A percentile compares a stretch with the other conserved stretches of the same genome.
phyloP scores from a whole-genome alignment of 192 early-diverging fungal species.

The Coemansia sp. region DNA sequence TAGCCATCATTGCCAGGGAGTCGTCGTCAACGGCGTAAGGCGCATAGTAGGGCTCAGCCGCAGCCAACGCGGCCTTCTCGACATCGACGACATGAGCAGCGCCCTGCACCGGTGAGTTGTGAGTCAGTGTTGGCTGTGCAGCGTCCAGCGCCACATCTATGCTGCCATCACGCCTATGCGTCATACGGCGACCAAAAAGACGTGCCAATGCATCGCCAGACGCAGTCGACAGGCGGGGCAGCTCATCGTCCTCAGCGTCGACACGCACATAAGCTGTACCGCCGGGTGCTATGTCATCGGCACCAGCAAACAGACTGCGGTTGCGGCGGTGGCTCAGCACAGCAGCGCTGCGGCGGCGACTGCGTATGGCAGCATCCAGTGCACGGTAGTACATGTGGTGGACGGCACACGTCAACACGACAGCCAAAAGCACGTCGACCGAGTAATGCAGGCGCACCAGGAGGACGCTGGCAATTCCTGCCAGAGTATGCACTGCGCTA shows the following conservation, averaged over 20 bases:
- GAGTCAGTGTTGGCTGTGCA: constrained; percentile 6
- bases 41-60: constrained; percentile 3
- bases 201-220: not conserved
- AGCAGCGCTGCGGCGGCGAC: not conserved
- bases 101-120: constrained; percentile 12
- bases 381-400: constrained; percentile 56
- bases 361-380: constrained; percentile 37
- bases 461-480: constrained; percentile 54
- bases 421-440: constrained; percentile 56
- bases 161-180: not conserved
- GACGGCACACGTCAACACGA: constrained; percentile 55
- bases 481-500: constrained; percentile 27
- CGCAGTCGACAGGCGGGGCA: not conserved
- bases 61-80: constrained; percentile 14
- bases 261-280: not conserved
- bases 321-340: not conserved
- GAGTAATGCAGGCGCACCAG: constrained; percentile 58
- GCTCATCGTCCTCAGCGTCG: not conserved
- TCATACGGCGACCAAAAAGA: not conserved
- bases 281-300: not conserved
- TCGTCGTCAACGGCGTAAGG: not conserved
- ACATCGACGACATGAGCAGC: not conserved
- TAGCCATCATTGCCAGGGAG: not conserved
- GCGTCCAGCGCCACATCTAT: constrained; percentile 1
- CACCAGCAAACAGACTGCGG: constrained; percentile 1